Evolutionary conservation across 1,139 yeast genomes (phyloP).

Genomic region (Scheffersomyces illinoinensis): DNA sequence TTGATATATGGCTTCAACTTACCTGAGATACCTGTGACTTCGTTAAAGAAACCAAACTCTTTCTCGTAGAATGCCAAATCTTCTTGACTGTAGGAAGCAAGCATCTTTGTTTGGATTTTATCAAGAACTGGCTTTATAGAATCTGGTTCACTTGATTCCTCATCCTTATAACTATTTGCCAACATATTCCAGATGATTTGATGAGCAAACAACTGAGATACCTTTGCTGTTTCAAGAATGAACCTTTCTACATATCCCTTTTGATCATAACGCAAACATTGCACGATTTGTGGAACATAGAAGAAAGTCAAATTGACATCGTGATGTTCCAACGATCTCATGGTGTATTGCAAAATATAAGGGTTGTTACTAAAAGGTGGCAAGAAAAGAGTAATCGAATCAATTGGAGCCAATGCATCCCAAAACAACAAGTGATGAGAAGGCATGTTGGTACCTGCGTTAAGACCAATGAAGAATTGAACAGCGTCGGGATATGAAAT

Average conservation of each 20-base stretch:
- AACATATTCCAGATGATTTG: slow-evolving; percentile 98
- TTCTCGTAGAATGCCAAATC: slow-evolving; percentile 72
- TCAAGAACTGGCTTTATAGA: slow-evolving; percentile 82
- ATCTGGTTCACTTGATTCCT: slow-evolving; percentile 80
- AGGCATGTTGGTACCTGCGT: slow-evolving; percentile 41
- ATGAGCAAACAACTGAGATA: slow-evolving; percentile 90
- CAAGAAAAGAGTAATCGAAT: slow-evolving; percentile 79
- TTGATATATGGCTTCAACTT: slow-evolving; percentile 91
- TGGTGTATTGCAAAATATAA: slow-evolving; percentile 76
- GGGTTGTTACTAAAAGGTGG: slow-evolving; percentile 75
- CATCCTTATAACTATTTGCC: slow-evolving; percentile 91
- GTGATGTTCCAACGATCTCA: slow-evolving; percentile 86
- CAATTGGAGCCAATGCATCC: slow-evolving; percentile 80
- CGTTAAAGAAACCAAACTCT: slow-evolving; percentile 88
- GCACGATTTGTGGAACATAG: slow-evolving; percentile 98
- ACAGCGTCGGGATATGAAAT: slow-evolving; percentile 66
- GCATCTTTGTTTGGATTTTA: slow-evolving; percentile 68
- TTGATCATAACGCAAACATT: slow-evolving; percentile 77
- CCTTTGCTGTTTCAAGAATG: slow-evolving; percentile 89
- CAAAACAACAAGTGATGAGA: slow-evolving; percentile 62
- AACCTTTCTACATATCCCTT: slow-evolving; percentile 86
- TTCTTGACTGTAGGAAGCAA: slow-evolving; percentile 54
- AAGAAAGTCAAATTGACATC: slow-evolving; percentile 90
- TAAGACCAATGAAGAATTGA: slow-evolving; percentile 51
- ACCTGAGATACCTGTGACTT: slow-evolving; percentile 91